Evolutionary conservation across 2,329 filamentous ascomycete species (phyloP).

Genomic region (Clonostachys rosea): DNA sequence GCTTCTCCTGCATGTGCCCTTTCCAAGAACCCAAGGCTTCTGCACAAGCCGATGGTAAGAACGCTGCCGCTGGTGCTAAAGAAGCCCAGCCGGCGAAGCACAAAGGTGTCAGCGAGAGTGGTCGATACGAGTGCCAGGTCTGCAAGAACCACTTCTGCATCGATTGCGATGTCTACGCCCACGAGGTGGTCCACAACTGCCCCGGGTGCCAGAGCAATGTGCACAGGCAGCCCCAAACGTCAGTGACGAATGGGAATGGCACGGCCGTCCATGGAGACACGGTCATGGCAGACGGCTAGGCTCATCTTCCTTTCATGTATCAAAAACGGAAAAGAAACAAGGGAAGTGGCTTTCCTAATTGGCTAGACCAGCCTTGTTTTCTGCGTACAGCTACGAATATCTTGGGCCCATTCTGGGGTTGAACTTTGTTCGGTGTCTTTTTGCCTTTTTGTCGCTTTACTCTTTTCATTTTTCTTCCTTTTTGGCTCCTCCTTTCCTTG

Average conservation of each 20-base stretch:
- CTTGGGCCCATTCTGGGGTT: too few species aligned
- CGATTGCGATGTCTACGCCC: conserved; percentile 93
- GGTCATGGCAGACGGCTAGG: conserved; percentile 34
- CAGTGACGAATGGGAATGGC: conserved; percentile 19
- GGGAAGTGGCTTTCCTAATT: too few species aligned
- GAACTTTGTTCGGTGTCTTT: too few species aligned
- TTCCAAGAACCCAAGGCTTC: conserved; percentile 51
- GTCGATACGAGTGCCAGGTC: conserved; percentile 83
- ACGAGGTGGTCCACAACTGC: conserved; percentile 94
- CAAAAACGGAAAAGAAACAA: neutral
- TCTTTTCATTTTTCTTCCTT: neutral
- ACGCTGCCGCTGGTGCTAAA: conserved; percentile 9
- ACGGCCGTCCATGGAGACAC: conserved; percentile 21
- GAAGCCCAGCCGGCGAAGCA: conserved; percentile 7
- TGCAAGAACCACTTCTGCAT: conserved; percentile 94
- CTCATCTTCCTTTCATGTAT: neutral
- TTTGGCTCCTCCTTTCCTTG: too few species aligned
- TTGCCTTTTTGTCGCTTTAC: too few species aligned
- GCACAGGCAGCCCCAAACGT: conserved; percentile 5
- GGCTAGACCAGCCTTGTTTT: too few species aligned
- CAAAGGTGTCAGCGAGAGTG: conserved; percentile 77
- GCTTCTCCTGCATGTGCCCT: conserved; percentile 70
- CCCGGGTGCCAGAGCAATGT: conserved; percentile 71
- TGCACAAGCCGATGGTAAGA: conserved; percentile 16
- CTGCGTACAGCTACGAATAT: too few species aligned